These are phyloP conservation scores for Xanthoconium separans DNA, from an alignment of 1,284 basidiomycete genomes.

Conservation along the genomic window DNA sequence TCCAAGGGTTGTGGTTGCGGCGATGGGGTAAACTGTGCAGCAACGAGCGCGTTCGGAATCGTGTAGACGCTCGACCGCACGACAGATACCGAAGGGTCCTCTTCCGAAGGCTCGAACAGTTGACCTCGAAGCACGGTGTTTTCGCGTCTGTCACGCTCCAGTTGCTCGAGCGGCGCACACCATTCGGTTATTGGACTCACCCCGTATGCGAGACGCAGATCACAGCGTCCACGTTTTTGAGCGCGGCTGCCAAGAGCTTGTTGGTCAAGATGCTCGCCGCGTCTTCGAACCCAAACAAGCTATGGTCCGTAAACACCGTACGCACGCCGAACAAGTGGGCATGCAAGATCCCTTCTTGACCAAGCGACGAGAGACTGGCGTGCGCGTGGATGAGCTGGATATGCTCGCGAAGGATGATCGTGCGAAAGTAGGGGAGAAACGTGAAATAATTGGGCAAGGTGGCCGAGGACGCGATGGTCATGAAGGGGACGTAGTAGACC, in stretches of 20 bases:
- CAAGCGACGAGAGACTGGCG: slow-evolving; percentile 86
- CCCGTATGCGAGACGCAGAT: slow-evolving; percentile 98
- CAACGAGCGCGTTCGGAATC: slow-evolving; percentile 93
- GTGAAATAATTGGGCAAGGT: slow-evolving; percentile 95
- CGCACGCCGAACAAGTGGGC: slow-evolving; percentile 81
- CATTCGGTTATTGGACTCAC: slow-evolving; percentile 42
- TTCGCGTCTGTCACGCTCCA: slow-evolving; percentile 61
- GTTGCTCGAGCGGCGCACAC: neutral
- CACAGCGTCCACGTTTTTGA: slow-evolving; percentile 90
- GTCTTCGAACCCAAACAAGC: slow-evolving; percentile 93
- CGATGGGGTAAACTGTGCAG: slow-evolving; percentile 80
- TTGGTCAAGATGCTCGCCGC: slow-evolving; percentile 97
- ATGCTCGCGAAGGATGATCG: slow-evolving; percentile 84
- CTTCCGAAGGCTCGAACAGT: slow-evolving; percentile 51
- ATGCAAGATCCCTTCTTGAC: slow-evolving; percentile 91
- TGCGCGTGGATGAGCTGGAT: slow-evolving; percentile 92
- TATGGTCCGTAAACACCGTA: slow-evolving; percentile 97
- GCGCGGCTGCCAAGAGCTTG: slow-evolving; percentile 84
- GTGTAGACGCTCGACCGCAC: slow-evolving; percentile 77
- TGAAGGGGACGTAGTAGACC: slow-evolving; percentile 92
- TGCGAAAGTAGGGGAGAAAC: slow-evolving; percentile 87
- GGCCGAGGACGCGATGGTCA: slow-evolving; percentile 85
- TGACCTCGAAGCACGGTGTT: slow-evolving; percentile 92
- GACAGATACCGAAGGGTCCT: slow-evolving; percentile 41
- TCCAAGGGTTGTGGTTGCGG: slow-evolving; percentile 46